These are phyloP conservation scores for Rhypophila decipiens DNA, from an alignment of 495 filamentous ascomycete species.

Conservation along the genomic window DNA sequence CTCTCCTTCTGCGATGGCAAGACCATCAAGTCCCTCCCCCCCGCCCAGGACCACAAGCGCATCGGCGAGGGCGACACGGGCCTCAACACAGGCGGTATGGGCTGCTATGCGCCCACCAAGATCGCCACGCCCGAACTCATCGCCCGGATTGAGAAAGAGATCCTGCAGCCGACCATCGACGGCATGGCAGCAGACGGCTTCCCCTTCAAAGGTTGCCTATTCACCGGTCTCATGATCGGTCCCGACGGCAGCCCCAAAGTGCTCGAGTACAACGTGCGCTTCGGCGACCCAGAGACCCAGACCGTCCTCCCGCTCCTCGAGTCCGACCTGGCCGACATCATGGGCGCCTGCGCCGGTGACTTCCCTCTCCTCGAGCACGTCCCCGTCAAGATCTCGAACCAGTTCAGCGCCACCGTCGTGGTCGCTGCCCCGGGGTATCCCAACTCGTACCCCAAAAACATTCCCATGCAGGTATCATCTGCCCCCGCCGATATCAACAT, in stretches of 20 bases:
- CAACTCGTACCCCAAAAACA: conserved; percentile 77
- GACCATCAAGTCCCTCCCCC: conserved; percentile 75
- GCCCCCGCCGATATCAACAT: conserved; percentile 53
- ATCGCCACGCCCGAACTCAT: conserved; percentile 71
- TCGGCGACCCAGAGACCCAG: conserved; percentile 95
- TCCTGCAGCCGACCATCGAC: conserved; percentile 84
- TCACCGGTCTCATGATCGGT: conserved; percentile 96
- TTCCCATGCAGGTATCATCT: conserved; percentile 54
- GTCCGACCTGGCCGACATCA: conserved; percentile 83
- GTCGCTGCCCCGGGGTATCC: conserved; percentile 92
- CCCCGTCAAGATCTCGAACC: conserved; percentile 56
- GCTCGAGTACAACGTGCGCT: conserved; percentile 95
- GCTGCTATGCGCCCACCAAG: conserved; percentile 87
- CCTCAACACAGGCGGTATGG: conserved; percentile 97
- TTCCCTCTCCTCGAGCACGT: conserved; percentile 67
- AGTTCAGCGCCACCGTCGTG: conserved; percentile 85
- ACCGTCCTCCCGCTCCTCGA: conserved; percentile 82
- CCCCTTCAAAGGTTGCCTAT: conserved; percentile 81
- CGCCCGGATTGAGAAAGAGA: conserved; percentile 69
- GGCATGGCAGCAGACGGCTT: conserved; percentile 76
- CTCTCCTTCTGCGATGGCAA: conserved; percentile 87
- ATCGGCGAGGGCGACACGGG: conserved; percentile 87
- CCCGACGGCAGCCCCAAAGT: conserved; percentile 77
- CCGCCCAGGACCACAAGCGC: conserved; percentile 95
- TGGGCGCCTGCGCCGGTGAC: conserved; percentile 75